Percentiles rank a stretch among this genome's conserved stretches.
phyloP scores from a whole-genome alignment of 108 stramenopile species.

The Pseudonitzschia multistriata region DNA sequence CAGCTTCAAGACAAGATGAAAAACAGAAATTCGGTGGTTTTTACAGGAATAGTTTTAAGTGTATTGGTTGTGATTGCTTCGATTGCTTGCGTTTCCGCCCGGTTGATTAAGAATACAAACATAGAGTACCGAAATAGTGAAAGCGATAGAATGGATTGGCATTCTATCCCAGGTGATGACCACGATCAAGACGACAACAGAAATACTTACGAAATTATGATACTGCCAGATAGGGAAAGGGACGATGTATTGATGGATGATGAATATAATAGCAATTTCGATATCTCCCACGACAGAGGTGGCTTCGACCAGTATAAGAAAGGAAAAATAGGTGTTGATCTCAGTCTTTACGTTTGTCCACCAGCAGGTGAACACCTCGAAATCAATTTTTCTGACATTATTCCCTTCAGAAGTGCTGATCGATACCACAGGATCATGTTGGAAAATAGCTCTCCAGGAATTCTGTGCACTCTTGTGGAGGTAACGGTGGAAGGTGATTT shows the following conservation, averaged over 20 bases:
- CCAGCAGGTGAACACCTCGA: neutral
- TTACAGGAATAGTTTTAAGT: neutral
- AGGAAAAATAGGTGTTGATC: neutral
- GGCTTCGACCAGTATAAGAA: neutral
- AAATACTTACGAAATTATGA: neutral
- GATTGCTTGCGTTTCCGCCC: neutral
- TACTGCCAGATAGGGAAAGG: neutral
- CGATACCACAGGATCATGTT: constrained; percentile 2
- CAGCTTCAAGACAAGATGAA: neutral
- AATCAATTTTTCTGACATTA: neutral
- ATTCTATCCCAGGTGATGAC: neutral
- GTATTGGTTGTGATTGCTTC: neutral
- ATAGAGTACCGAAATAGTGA: neutral
- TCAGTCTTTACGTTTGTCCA: constrained; percentile 4
- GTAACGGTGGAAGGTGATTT: neutral
- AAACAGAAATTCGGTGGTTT: neutral
- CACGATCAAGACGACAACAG: neutral
- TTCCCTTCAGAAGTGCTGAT: neutral
- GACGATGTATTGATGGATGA: neutral
- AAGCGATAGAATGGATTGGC: neutral
- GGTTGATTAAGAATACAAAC: neutral
- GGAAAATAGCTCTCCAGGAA: neutral
- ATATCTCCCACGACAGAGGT: neutral
- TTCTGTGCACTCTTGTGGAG: constrained; percentile 6
- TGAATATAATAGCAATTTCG: neutral